A percentile compares a stretch with the other conserved stretches of the same genome.
Evolutionary conservation across 495 filamentous ascomycete genomes (phyloP).

Genomic region (Neurospora discreta): DNA sequence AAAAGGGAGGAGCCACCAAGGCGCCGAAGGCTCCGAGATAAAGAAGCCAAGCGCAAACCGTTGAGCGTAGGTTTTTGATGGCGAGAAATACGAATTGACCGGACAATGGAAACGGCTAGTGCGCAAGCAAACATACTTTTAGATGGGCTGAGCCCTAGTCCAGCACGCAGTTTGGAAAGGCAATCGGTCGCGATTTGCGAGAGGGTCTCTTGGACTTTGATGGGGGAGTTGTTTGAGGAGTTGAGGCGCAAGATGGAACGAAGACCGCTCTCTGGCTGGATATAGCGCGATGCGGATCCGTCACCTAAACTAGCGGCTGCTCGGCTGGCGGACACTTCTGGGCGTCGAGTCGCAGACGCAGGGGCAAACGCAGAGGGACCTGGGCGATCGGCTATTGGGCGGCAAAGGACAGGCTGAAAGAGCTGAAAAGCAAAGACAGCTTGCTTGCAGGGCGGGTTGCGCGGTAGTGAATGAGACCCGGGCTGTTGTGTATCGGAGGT

Average conservation of each 20-base stretch:
- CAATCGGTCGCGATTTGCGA: not conserved
- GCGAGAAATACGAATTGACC: not conserved
- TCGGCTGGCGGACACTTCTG: not conserved
- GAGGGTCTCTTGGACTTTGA: not conserved
- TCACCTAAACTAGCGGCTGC: not conserved
- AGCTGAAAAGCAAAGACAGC: not conserved
- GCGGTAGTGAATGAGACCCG: not conserved
- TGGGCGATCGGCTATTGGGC: not conserved
- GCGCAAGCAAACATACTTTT: not conserved
- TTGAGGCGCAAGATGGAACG: not conserved
- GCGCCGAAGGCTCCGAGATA: not conserved
- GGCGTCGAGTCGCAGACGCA: not conserved
- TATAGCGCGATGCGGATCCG: not conserved
- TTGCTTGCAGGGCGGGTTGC: not conserved
- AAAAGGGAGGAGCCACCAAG: not conserved
- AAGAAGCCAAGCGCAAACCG: not conserved
- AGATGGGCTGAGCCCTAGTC: not conserved
- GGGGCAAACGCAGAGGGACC: not conserved
- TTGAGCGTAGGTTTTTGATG: not conserved
- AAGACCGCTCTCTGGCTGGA: not conserved
- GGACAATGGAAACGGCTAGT: not conserved
- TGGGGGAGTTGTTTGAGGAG: not conserved
- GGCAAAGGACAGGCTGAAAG: not conserved
- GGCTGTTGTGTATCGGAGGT: not conserved
- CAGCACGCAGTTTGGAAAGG: not conserved